These are phyloP conservation scores for Botrytis deweyae DNA, from an alignment of 2,329 filamentous ascomycete species.

Conservation along the genomic window DNA sequence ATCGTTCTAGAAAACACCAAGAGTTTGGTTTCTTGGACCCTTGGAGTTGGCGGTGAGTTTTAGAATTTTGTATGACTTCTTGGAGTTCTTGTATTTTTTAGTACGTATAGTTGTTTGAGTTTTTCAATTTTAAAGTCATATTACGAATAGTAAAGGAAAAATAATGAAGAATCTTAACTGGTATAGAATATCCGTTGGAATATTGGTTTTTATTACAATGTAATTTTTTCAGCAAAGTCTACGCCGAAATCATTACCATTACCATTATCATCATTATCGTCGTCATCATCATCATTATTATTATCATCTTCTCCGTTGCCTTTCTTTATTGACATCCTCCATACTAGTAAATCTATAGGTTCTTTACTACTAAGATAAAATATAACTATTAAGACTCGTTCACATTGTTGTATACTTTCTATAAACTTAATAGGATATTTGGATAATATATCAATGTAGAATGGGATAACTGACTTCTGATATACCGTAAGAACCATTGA, in stretches of 20 bases:
- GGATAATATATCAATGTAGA: not conserved
- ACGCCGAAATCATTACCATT: not conserved
- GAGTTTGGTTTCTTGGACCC: not conserved
- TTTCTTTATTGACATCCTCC: not conserved
- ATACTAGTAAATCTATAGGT: not conserved
- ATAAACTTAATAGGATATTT: not conserved
- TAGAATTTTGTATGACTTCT: not conserved
- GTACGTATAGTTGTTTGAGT: not conserved
- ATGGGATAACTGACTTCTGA: too few species aligned
- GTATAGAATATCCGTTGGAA: not conserved
- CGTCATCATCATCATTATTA: not conserved
- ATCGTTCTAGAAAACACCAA: conserved; percentile 6
- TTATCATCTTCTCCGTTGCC: not conserved
- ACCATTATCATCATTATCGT: too few species aligned
- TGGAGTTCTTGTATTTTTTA: not conserved
- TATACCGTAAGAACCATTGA: not conserved
- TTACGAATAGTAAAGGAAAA: not conserved
- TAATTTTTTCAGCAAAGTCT: not conserved
- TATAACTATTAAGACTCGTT: not conserved
- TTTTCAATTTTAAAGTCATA: not conserved
- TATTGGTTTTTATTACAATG: not conserved
- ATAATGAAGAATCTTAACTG: not conserved
- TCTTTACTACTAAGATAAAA: not conserved
- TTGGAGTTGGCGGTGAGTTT: not conserved
- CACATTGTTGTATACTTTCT: not conserved